Evolutionary conservation across 805 yeast species (phyloP), one percentile per base, ranked within the genome.

Genomic region (Wickerhamiella sorbophila): DNA sequence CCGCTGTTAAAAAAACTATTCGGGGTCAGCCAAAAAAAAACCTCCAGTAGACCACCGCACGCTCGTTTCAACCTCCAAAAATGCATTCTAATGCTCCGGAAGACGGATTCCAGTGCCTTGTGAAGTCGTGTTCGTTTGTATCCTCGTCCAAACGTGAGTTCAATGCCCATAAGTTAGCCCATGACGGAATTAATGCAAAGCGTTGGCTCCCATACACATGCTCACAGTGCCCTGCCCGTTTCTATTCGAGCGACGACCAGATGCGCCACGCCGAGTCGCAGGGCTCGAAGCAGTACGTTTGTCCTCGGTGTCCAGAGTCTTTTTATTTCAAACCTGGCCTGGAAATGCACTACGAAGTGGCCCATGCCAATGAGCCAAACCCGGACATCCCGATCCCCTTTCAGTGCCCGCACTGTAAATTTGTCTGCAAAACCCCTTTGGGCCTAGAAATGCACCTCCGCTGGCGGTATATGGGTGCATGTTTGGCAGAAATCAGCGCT

Each of bases 121-220:
- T 24, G 12, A 24, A 24, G 29, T 24, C 29, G 12, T 24, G 29
- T 12, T 24, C 29, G 29, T 24, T 24, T 24, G 6, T 12, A 12
- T 24, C 29, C 10, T 8, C 10, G 10, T 24, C 29, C 29, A 24
- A 24, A 24, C 29, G 29, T 24, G 29, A 24, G 29, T 24, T 24
- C 12, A 24, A 24, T 12, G 29, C 29, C 29, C 29, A 24, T 24
- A 24, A 24, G 12, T 24, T 24, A 5, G 37, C 37, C 24, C 37
- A 34, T 21, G 19, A 18, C 9, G 37, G 37, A 3, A 34, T 34
- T 26, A 34, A 34, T 20, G 27, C 37, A 24, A 34, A 34, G 17
- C 37, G 37, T 10, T 34, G 37, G 37, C 26, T 34, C 17, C 37
- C 37, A 10, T 34, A 34, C n/a, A 34, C 37, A 4, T 34, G 37